These are phyloP conservation scores for Kalanchoe fedtschenkoi DNA, from an alignment of 164 flowering plant species.

Conservation along the genomic window DNA sequence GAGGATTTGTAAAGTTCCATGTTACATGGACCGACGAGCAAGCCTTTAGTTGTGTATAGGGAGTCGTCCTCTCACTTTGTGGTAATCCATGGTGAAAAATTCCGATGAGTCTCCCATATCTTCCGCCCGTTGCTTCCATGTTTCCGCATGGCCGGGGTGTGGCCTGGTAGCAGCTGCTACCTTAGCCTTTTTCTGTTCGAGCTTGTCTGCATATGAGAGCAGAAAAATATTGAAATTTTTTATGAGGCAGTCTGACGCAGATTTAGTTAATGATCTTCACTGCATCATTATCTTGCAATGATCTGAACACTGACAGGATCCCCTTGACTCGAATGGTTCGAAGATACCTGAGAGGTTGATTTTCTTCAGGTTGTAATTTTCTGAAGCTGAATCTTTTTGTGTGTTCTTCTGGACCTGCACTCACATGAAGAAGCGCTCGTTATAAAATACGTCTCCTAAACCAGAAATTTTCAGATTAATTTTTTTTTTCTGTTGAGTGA, in stretches of 20 bases:
- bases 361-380: background rate
- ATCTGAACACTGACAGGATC: no score
- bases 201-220: background rate
- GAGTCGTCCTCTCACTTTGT: constrained; percentile 23
- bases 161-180: background rate
- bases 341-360: background rate
- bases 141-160: constrained; percentile 5
- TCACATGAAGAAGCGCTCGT: background rate
- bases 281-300: no score
- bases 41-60: constrained; percentile 38
- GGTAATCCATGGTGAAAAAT: constrained; percentile 34
- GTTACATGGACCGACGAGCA: constrained; percentile 24
- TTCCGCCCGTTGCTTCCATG: constrained; percentile 23
- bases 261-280: background rate
- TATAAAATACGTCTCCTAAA: no score
- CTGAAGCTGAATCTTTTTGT: background rate
- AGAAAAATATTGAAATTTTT: background rate
- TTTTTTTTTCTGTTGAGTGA: no score
- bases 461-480: no score
- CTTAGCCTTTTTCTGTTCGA: background rate
- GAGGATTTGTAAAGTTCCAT: background rate
- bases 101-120: constrained; percentile 17
- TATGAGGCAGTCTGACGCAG: background rate
- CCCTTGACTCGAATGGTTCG: no score
- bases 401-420: background rate